Conservation (phyloP, 371 early-diverging fungal species). For the Nematocida sp. region DNA sequence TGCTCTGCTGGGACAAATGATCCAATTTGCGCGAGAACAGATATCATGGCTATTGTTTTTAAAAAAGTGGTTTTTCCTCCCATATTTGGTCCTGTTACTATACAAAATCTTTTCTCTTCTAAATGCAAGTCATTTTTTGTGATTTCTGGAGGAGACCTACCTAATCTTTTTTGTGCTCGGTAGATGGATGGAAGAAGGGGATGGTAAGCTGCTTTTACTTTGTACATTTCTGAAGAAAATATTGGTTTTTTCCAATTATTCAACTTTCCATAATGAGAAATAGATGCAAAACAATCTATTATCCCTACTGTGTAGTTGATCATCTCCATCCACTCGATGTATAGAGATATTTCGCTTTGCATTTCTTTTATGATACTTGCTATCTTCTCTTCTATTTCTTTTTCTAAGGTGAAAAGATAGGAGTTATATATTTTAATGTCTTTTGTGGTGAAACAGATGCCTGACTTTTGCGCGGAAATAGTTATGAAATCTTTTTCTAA, state of each 20-base stretch:
- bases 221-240: slow-evolving; percentile 7
- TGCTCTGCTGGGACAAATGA: slow-evolving; percentile 79
- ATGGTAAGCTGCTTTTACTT: slow-evolving; percentile 55
- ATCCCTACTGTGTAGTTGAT: slow-evolving; percentile 62
- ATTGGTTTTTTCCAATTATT: slow-evolving; percentile 33
- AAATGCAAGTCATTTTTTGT: slow-evolving; percentile 27
- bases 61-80: slow-evolving; percentile 77
- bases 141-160: slow-evolving; percentile 3
- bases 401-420: slow-evolving; percentile 13
- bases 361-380: slow-evolving; percentile 43
- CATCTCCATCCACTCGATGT: slow-evolving; percentile 54
- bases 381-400: slow-evolving; percentile 50
- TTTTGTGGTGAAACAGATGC: slow-evolving; percentile 64
- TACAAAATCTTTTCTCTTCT: slow-evolving; percentile 73
- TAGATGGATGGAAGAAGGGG: slow-evolving; percentile 61
- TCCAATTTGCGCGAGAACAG: slow-evolving; percentile 84
- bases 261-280: slow-evolving; percentile 55
- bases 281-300: slow-evolving; percentile 63
- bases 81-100: slow-evolving; percentile 95
- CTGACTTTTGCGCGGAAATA: slow-evolving; percentile 59
- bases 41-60: slow-evolving; percentile 77
- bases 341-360: slow-evolving; percentile 20
- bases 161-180: slow-evolving; percentile 71
- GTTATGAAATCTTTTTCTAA: slow-evolving; percentile 56
- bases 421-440: slow-evolving; percentile 18